Conservation (phyloP, 2,329 filamentous ascomycete genomes). For the Xylaria sp. region DNA sequence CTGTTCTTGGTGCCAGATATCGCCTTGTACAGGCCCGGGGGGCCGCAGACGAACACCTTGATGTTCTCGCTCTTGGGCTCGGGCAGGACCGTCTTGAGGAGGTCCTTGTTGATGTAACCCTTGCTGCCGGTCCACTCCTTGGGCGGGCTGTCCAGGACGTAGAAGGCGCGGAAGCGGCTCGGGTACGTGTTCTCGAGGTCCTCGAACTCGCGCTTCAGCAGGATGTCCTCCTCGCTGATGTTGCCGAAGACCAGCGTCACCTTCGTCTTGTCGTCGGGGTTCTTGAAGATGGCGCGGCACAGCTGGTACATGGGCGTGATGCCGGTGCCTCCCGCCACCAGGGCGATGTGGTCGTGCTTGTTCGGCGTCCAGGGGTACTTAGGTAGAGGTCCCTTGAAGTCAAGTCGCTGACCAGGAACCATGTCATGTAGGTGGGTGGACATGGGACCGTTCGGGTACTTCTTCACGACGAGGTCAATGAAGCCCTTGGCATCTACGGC, state of each 20-base stretch:
- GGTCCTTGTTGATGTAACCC: constrained; percentile 85
- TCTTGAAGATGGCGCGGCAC: constrained; percentile 87
- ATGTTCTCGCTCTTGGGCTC: constrained; percentile 90
- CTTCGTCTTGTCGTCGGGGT: constrained; percentile 96
- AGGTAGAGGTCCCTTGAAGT: constrained; percentile 92
- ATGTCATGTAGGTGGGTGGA: constrained; percentile 84
- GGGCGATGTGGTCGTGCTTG: constrained; percentile 87
- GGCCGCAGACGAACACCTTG: constrained; percentile 96
- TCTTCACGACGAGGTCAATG: constrained; percentile 89
- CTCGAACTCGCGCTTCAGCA: constrained; percentile 83
- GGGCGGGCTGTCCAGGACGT: constrained; percentile 84
- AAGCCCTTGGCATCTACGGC: constrained; percentile 70
- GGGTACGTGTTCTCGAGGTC: constrained; percentile 94
- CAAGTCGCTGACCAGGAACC: constrained; percentile 77
- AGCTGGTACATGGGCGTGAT: constrained; percentile 99
- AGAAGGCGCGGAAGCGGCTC: constrained; percentile 92
- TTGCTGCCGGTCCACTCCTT: constrained; percentile 75
- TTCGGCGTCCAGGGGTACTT: constrained; percentile 91
- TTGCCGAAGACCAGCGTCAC: constrained; percentile 96
- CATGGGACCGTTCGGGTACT: constrained; percentile 90
- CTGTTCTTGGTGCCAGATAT: constrained; percentile 88
- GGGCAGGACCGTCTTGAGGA: constrained; percentile 92
- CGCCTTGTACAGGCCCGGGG: constrained; percentile 90
- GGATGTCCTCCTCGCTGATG: constrained; percentile 84
- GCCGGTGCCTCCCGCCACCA: constrained; percentile 93